A percentile compares a stretch with the other conserved stretches of the same genome.
phyloP scores from a whole-genome alignment of 176 grass and related monocot species.

The Tillandsia fasciculata region DNA sequence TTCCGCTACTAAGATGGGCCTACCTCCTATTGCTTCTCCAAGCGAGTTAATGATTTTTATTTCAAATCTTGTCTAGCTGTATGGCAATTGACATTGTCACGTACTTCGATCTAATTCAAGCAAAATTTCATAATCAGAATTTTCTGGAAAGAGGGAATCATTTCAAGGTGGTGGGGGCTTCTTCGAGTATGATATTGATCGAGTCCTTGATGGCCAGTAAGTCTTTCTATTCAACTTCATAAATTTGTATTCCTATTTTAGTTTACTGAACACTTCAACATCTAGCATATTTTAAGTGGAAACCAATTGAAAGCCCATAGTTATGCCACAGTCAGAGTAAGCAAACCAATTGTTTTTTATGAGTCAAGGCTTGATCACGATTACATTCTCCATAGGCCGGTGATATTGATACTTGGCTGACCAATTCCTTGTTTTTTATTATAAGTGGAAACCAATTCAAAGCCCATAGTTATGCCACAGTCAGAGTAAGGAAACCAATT shows the following conservation, averaged over 20 bases:
- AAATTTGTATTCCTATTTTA: background rate
- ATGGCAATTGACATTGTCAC: background rate
- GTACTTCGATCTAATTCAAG: constrained; percentile 18
- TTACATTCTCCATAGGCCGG: background rate
- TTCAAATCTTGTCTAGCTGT: constrained; percentile 7
- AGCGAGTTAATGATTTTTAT: constrained; percentile 39
- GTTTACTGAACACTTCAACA: background rate
- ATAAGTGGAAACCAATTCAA: background rate
- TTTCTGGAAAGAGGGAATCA: constrained; percentile 42
- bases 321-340: background rate
- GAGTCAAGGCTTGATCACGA: background rate
- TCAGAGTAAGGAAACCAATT: background rate
- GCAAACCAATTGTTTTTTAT: background rate
- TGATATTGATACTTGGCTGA: background rate
- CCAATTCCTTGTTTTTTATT: background rate
- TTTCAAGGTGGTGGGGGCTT: constrained; percentile 47
- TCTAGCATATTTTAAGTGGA: background rate
- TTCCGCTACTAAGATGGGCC: constrained; percentile 41
- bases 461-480: background rate
- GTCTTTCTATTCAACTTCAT: constrained; percentile 11
- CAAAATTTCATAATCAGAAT: constrained; percentile 24
- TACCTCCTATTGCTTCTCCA: constrained; percentile 54
- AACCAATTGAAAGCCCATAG: too few species aligned
- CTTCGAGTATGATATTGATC: constrained; percentile 55
- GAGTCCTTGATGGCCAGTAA: constrained; percentile 52